Evolutionary conservation across 2,329 filamentous ascomycete species (phyloP).

Genomic region (Fusarium camptoceras): DNA sequence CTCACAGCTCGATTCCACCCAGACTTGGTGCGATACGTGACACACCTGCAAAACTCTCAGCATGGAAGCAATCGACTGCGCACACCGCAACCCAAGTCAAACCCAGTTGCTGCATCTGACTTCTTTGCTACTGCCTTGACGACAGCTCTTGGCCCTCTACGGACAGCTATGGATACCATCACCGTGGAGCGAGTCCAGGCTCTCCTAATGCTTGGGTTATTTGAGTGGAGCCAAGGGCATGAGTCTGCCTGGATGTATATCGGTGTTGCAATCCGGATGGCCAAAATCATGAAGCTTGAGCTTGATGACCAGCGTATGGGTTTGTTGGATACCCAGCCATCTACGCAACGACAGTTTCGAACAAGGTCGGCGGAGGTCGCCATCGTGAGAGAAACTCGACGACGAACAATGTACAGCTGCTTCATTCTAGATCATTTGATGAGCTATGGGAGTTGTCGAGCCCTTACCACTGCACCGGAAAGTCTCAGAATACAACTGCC

Average conservation of each 20-base stretch:
- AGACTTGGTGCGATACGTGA: constrained; percentile 14
- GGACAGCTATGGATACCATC: constrained; percentile 1
- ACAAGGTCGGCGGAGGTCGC: not conserved
- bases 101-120: not conserved
- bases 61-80: not conserved
- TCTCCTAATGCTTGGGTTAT: constrained; percentile 18
- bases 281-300: constrained; percentile 12
- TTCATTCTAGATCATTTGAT: constrained; percentile 78
- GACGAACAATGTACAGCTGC: constrained; percentile 80
- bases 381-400: constrained; percentile 56
- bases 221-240: constrained; percentile 12
- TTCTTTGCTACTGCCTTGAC: constrained; percentile 12
- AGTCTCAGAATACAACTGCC: constrained; percentile 10
- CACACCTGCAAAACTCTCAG: constrained; percentile 2
- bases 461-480: constrained; percentile 68
- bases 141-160: constrained; percentile 8
- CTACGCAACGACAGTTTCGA: not conserved
- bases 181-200: constrained; percentile 6
- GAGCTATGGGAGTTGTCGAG: constrained; percentile 71
- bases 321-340: not conserved
- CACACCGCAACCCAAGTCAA: not conserved
- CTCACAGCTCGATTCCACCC: constrained; percentile 19
- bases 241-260: constrained; percentile 14
- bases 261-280: constrained; percentile 8
- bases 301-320: constrained; percentile 15